Percentiles rank a stretch among this genome's conserved stretches.
These are phyloP conservation scores for Esteya vermicola DNA, from an alignment of 2,329 filamentous ascomycete species.

Conservation along the genomic window DNA sequence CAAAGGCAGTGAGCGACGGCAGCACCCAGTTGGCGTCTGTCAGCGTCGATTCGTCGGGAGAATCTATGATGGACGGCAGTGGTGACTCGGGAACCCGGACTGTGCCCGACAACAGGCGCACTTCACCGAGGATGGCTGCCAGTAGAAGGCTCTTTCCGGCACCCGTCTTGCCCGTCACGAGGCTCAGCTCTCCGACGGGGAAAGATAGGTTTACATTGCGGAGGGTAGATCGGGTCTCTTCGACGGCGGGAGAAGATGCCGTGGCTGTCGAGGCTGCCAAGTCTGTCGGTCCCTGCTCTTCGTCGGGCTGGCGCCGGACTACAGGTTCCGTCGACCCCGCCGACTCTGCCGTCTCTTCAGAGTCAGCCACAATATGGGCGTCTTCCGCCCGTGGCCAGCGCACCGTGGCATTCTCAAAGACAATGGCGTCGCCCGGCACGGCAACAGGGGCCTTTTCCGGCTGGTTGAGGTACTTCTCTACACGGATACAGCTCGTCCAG, in stretches of 20 bases:
- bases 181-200: constrained; percentile 18
- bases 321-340: not conserved
- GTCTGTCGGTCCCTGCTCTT: not conserved
- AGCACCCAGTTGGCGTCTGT: constrained; percentile 19
- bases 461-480: constrained; percentile 20
- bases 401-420: constrained; percentile 18
- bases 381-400: constrained; percentile 20
- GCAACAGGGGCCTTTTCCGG: constrained; percentile 16
- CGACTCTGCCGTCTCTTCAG: not conserved
- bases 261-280: no score
- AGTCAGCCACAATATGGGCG: constrained; percentile 5
- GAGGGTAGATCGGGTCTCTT: constrained; percentile 17
- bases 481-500: constrained; percentile 19
- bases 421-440: constrained; percentile 12
- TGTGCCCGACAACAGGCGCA: constrained; percentile 19
- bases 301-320: no score
- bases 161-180: constrained; percentile 24
- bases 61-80: constrained; percentile 11
- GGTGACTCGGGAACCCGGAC: constrained; percentile 15
- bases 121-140: constrained; percentile 24
- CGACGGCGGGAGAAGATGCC: not conserved
- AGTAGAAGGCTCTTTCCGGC: constrained; percentile 25
- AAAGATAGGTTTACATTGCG: constrained; percentile 19
- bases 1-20: constrained; percentile 25
- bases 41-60: constrained; percentile 12